Evolutionary conservation across 805 yeast genomes (phyloP).

Genomic region (Komagataella kurtzmanii): DNA sequence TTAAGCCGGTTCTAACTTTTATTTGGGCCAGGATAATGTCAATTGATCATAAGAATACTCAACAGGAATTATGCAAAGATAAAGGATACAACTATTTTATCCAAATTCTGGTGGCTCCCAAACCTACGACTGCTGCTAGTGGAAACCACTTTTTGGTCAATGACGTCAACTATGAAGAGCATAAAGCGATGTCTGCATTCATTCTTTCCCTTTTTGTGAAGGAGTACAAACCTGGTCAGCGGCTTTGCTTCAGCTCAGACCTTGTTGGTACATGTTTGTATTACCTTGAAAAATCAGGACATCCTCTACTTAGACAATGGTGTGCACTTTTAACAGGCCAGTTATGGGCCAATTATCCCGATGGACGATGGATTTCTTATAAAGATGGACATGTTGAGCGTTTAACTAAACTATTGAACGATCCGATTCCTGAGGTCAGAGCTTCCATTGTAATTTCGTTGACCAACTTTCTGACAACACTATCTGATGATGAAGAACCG

Average conservation of each 20-base stretch:
- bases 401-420: slow-evolving; percentile 48
- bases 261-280: slow-evolving; percentile 52
- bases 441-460: slow-evolving; percentile 71
- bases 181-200: slow-evolving; percentile 92
- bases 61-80: slow-evolving; percentile 84
- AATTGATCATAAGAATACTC: slow-evolving; percentile 81
- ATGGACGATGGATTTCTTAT: slow-evolving; percentile 59
- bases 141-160: slow-evolving; percentile 6
- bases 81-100: slow-evolving; percentile 83
- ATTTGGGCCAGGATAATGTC: slow-evolving; percentile 98
- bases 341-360: slow-evolving; percentile 57
- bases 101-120: slow-evolving; percentile 46
- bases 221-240: slow-evolving; percentile 70
- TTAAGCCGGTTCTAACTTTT: slow-evolving; percentile 86
- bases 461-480: slow-evolving; percentile 48
- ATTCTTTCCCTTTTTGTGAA: slow-evolving; percentile 75
- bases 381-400: slow-evolving; percentile 49
- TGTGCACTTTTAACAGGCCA: slow-evolving; percentile 69
- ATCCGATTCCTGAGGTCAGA: slow-evolving; percentile 92
- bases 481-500: slow-evolving; percentile 19
- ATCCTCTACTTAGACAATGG: slow-evolving; percentile 89
- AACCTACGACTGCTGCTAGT: slow-evolving; percentile 12
- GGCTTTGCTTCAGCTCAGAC: slow-evolving; percentile 63
- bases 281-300: slow-evolving; percentile 60
- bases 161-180: slow-evolving; percentile 56